Evolutionary conservation across 31 red algal genomes (phyloP).

Genomic region (Asparagopsis taxiformis): DNA sequence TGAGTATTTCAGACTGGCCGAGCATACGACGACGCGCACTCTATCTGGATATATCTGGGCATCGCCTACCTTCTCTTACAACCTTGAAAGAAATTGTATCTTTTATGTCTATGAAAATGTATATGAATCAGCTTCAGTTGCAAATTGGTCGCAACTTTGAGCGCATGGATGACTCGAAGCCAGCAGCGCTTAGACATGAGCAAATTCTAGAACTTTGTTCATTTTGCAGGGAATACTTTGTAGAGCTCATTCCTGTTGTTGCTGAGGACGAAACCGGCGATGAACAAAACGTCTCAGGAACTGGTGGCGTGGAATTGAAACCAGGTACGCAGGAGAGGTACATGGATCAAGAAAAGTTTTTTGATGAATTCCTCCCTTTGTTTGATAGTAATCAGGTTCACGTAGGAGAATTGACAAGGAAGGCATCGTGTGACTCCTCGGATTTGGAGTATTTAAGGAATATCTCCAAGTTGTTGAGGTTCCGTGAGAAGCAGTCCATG

Average conservation of each 20-base stretch:
- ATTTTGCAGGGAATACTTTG: constrained; percentile 8
- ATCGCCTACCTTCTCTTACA: background rate
- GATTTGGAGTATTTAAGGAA: constrained; percentile 5
- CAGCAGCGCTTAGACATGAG: constrained; percentile 7
- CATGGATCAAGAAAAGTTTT: constrained; percentile 1
- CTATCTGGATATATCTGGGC: constrained; percentile 20
- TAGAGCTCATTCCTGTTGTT: constrained; percentile 22
- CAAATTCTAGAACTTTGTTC: background rate
- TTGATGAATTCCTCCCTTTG: constrained; percentile 19
- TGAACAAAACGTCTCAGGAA: background rate
- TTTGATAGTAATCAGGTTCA: constrained; percentile 16
- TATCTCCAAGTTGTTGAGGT: background rate
- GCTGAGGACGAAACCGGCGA: background rate
- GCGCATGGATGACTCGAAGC: constrained; percentile 1
- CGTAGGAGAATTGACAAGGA: constrained; percentile 1
- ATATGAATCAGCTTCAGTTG: constrained; percentile 29
- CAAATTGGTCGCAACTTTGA: constrained; percentile 25
- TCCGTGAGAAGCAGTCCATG: background rate
- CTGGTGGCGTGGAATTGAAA: background rate
- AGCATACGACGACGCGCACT: constrained; percentile 2
- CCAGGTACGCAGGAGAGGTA: background rate
- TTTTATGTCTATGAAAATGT: constrained; percentile 4
- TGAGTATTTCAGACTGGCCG: constrained; percentile 23
- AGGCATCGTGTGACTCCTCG: background rate
- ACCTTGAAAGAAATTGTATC: background rate